These are phyloP conservation scores for Chrysanthemum makinoi DNA, from an alignment of 129 eudicot species.

Conservation along the genomic window DNA sequence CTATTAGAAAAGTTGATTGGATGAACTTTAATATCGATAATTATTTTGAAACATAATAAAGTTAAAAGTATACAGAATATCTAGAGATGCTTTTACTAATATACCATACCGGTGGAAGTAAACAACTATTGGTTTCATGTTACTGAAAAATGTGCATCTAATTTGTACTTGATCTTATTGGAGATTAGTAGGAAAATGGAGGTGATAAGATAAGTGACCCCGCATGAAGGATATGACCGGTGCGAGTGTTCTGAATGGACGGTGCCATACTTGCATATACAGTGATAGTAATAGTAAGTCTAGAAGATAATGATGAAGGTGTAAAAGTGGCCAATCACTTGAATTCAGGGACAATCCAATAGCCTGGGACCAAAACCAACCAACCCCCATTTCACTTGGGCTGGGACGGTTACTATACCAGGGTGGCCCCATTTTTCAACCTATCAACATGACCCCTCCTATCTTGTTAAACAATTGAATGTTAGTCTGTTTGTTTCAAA, in stretches of 20 bases:
- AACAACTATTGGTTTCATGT: no score
- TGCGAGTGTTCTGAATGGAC: constrained; percentile 23
- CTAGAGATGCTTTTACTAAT: no score
- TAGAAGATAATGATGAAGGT: constrained; percentile 11
- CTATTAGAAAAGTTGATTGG: no score
- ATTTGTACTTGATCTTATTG: no score
- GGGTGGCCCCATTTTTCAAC: constrained; percentile 14
- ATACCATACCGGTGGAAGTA: no score
- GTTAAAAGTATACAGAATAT: no score
- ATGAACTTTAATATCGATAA: no score
- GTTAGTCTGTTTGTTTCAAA: no score
- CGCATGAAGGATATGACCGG: constrained; percentile 25
- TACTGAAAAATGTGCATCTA: no score
- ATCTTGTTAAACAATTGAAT: no score
- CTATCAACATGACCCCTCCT: background rate
- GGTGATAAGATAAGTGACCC: constrained; percentile 30
- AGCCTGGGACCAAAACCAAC: constrained; percentile 22
- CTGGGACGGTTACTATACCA: background rate
- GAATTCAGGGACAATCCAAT: constrained; percentile 25
- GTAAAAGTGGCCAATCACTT: constrained; percentile 31
- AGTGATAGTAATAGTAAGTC: constrained; percentile 8
- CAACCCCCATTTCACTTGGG: constrained; percentile 22
- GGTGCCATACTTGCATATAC: constrained; percentile 14
- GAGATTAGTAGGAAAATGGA: constrained; percentile 5
- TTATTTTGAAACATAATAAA: no score